phyloP scores from a whole-genome alignment of 306 rosid species.

The Luffa aegyptiaca region DNA sequence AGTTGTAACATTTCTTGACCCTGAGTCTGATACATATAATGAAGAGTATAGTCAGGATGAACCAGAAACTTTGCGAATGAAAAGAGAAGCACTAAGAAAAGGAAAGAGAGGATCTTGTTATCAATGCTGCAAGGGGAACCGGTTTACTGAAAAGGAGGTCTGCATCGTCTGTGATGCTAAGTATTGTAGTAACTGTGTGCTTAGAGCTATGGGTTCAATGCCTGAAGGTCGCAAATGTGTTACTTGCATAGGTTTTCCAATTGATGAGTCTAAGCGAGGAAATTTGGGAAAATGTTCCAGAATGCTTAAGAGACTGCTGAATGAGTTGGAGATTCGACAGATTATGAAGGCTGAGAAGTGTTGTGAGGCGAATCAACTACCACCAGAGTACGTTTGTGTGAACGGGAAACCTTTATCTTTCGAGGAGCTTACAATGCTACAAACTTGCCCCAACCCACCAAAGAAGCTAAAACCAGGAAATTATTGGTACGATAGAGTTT shows the following conservation, averaged over 20 bases:
- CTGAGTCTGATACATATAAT: constrained; percentile 40
- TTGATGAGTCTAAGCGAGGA: constrained; percentile 65
- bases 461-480: constrained; percentile 88
- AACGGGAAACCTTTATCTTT: constrained; percentile 68
- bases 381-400: constrained; percentile 64
- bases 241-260: constrained; percentile 67
- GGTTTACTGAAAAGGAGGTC: constrained; percentile 82
- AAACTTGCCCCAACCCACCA: constrained; percentile 71
- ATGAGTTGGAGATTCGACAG: constrained; percentile 79
- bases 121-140: constrained; percentile 70
- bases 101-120: constrained; percentile 82
- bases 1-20: constrained; percentile 48
- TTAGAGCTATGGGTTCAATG: constrained; percentile 98
- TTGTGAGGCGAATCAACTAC: constrained; percentile 91
- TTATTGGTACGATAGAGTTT: constrained; percentile 97
- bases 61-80: constrained; percentile 33
- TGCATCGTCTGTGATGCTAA: constrained; percentile 94
- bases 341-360: constrained; percentile 75
- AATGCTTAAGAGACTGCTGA: constrained; percentile 73
- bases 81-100: constrained; percentile 42
- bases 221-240: constrained; percentile 98
- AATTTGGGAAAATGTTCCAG: constrained; percentile 84
- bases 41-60: constrained; percentile 41
- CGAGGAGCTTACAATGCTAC: constrained; percentile 63
- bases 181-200: constrained; percentile 80